Evolutionary conservation across 2,329 filamentous ascomycete species (phyloP), one percentile per base, ranked within the genome.

Genomic region (Emmonsia crescens): DNA sequence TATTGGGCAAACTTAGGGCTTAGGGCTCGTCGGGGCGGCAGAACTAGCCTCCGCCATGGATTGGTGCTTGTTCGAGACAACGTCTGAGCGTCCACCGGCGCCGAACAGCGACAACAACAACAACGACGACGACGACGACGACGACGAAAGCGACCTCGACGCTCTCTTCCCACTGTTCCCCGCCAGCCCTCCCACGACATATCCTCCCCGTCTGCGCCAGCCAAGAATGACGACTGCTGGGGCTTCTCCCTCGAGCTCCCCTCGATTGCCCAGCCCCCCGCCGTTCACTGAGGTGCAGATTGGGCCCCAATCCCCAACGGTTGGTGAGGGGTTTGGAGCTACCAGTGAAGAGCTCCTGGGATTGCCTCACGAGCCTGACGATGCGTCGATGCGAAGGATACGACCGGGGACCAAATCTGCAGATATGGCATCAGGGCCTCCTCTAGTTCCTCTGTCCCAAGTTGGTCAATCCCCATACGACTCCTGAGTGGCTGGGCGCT

Each of bases 261-360:
- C 94, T 66, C 89, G 94, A 72, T 85, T 99, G 59, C 94, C 94
- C 63, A 96, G 91, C 75, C 94, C 94, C 64, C 94, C 94, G 62
- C 94, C 94, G 40, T 87, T 95, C 62, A 91, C 93, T 64, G 94
- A 99, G 77, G 94, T 96, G 67, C 93, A 97, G 77, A 87, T 96
- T 65, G 88, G 85, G 8, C 87, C 89, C 61, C 86, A 86, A 69
- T 94, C 91, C 57, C 90, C 91, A 1, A 82, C 82, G 21, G 79
- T 86, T 65, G 81, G 85, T 57, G 75, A 86, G 72, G 71, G 83
- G 69, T 75, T 83, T 77, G 79, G 82, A 75, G 67, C 83, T 81
- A 73, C 83, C 83, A 75, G 85, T 69, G 76, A 81, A 70, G 69
- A 76, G 62, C 67, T 73, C 19, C 70, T 85, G 71, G 85, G 86